Base-by-base conservation (phyloP, 2,329 filamentous ascomycete species). In the Fusarium drepaniforme region DNA sequence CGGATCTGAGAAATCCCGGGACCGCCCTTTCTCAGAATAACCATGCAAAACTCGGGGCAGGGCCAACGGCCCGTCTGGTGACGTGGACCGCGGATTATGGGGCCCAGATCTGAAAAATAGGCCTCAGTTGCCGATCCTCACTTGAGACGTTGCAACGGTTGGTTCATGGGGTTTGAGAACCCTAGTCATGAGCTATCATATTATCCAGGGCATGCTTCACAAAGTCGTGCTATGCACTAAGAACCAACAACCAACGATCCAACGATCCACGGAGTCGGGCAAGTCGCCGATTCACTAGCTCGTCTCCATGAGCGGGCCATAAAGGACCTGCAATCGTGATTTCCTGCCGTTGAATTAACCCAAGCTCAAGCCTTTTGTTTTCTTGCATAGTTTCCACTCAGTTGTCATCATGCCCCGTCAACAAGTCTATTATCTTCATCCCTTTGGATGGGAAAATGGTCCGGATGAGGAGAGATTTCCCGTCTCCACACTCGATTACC, bases 401-500 rank as follows among this genome's bases (percentile, higher is more conserved):
- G 15, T 49, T 49, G 15, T 18, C 15, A 11, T 25, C 66, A 83
- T 83, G 81, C 76, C 81, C 1, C 77, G 75, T 57, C 42, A 79
- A 53, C 60, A 82, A 3, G 69, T 77, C 9, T 79, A 75, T 38
- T 66, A 81, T 18, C 73, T 85, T 11, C 82, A 77, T 44, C 83
- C 83, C 0, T 57, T 64, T 0, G 82, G 82, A 0, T 85, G 83
- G 83, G 82, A 85, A 60, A 78, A 75, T n/a, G 81, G 83, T 38
- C 80, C 81, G 0, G 78, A 81, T 7, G 83, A 84, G 60, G 83
- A 85, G 70, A 75, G 79, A 1, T 81, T 82, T 70, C 81, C 80
- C 62, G 69, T 85, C 25, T 83, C 83, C 2, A 84, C 80, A 0
- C 79, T 86, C 5, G 82, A 85, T 78, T 81, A 84, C 44, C 65